phyloP scores from a whole-genome alignment of 2,329 filamentous ascomycete genomes.

The Zasmidium cellare region DNA sequence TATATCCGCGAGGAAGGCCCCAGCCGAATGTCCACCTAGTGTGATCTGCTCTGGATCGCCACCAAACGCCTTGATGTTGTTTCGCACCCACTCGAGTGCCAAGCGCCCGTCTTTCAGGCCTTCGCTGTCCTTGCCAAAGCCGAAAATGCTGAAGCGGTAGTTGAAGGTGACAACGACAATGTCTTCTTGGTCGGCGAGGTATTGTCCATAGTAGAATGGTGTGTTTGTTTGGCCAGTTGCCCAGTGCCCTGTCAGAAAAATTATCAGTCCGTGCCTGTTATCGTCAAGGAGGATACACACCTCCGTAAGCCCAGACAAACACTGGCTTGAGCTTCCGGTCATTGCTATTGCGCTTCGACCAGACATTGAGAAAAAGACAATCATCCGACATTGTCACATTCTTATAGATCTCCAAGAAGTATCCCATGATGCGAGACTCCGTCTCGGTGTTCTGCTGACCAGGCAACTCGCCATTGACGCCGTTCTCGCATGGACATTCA shows the following conservation, averaged over 20 bases:
- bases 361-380: conserved; percentile 38
- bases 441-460: neutral
- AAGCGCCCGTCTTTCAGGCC: conserved; percentile 42
- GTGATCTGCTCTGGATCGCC: conserved; percentile 36
- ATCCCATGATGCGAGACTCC: neutral
- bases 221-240: neutral
- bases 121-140: conserved; percentile 38
- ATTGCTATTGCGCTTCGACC: conserved; percentile 19
- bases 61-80: too few relatives aligned
- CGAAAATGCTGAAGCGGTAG: conserved; percentile 41
- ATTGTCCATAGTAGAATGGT: neutral
- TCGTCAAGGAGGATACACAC: too few relatives aligned
- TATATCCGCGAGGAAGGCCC: conserved; percentile 24
- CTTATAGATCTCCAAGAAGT: too few relatives aligned
- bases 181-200: conserved; percentile 2
- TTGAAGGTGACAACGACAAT: conserved; percentile 41
- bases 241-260: neutral
- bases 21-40: conserved; percentile 39
- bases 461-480: neutral
- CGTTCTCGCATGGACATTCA: neutral
- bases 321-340: conserved; percentile 35
- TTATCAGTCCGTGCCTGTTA: too few relatives aligned
- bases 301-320: conserved; percentile 29
- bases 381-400: conserved; percentile 26
- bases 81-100: conserved; percentile 39